Evolutionary conservation across 495 filamentous ascomycete genomes (phyloP).

Genomic region (Cetradonia linearis): DNA sequence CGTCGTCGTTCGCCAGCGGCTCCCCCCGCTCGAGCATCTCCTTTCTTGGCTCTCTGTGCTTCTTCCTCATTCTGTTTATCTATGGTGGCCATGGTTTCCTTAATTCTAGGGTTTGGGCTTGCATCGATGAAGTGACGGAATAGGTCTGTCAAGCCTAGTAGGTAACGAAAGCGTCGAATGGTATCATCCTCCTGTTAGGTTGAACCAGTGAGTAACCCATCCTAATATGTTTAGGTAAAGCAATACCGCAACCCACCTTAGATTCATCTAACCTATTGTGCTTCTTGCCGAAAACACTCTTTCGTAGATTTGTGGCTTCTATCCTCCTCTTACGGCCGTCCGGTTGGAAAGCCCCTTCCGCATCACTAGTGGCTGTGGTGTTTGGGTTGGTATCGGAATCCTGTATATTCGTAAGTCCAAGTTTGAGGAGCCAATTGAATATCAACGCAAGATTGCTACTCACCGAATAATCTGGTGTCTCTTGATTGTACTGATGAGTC

Average conservation of each 20-base stretch:
- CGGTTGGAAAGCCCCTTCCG: conserved; percentile 49
- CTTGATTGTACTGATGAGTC: conserved; percentile 52
- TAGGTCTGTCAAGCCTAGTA: conserved; percentile 89
- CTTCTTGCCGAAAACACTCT: conserved; percentile 89
- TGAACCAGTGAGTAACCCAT: conserved; percentile 21
- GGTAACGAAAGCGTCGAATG: conserved; percentile 87
- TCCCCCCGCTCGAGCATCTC: conserved; percentile 66
- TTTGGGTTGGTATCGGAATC: conserved; percentile 91
- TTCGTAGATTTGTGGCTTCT: conserved; percentile 75
- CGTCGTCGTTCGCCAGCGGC: conserved; percentile 71
- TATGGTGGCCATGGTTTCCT: conserved; percentile 85
- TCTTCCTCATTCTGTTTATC: conserved; percentile 79
- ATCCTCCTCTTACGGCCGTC: conserved; percentile 81
- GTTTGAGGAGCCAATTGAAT: neutral
- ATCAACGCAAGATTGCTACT: neutral
- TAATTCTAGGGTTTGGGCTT: conserved; percentile 84
- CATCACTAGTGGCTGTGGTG: conserved; percentile 79
- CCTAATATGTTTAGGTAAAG: neutral
- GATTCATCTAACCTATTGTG: conserved; percentile 80
- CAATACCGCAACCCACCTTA: conserved; percentile 51
- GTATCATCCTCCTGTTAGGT: conserved; percentile 78
- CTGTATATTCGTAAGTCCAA: conserved; percentile 26
- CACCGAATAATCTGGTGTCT: conserved; percentile 74
- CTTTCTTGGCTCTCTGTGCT: conserved; percentile 57
- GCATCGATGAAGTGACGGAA: conserved; percentile 99